phyloP scores from a whole-genome alignment of 2,329 filamentous ascomycete species.

The Botrytis galanthina region DNA sequence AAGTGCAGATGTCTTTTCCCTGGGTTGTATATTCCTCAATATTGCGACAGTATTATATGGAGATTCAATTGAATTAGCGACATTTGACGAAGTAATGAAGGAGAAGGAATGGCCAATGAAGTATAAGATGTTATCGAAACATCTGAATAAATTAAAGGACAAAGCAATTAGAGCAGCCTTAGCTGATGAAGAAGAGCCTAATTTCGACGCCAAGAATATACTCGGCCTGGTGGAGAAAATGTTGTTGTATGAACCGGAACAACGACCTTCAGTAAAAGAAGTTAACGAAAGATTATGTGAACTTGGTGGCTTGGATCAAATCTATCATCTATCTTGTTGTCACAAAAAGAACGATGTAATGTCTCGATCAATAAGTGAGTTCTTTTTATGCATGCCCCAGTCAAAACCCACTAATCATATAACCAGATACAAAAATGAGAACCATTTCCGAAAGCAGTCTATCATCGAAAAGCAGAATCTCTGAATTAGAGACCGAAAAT shows the following conservation, averaged over 20 bases:
- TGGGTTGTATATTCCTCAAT: slow-evolving; percentile 48
- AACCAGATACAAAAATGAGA: slow-evolving; percentile 29
- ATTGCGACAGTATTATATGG: slow-evolving; percentile 47
- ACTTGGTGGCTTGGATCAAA: slow-evolving; percentile 48
- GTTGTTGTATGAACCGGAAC: slow-evolving; percentile 49
- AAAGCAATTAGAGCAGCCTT: slow-evolving; percentile 24
- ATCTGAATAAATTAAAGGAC: slow-evolving; percentile 23
- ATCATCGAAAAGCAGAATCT: slow-evolving; percentile 13
- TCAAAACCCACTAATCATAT: neutral
- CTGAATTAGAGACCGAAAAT: slow-evolving; percentile 23
- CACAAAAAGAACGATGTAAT: slow-evolving; percentile 41
- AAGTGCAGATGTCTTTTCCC: slow-evolving; percentile 49
- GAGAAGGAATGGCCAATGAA: slow-evolving; percentile 40
- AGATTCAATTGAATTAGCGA: slow-evolving; percentile 37
- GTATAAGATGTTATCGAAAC: slow-evolving; percentile 26
- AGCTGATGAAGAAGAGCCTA: slow-evolving; percentile 25
- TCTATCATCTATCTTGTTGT: slow-evolving; percentile 48
- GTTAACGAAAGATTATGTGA: slow-evolving; percentile 49
- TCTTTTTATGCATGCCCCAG: too few relatives aligned
- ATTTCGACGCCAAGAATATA: slow-evolving; percentile 40
- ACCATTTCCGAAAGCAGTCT: slow-evolving; percentile 21
- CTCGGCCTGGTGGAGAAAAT: slow-evolving; percentile 49
- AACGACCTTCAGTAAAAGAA: slow-evolving; percentile 50
- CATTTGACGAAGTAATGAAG: slow-evolving; percentile 43
- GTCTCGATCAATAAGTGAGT: slow-evolving; percentile 40